A percentile compares a stretch with the other conserved stretches of the same genome.
phyloP scores from a whole-genome alignment of 345 rosid species.

The Punica granatum region DNA sequence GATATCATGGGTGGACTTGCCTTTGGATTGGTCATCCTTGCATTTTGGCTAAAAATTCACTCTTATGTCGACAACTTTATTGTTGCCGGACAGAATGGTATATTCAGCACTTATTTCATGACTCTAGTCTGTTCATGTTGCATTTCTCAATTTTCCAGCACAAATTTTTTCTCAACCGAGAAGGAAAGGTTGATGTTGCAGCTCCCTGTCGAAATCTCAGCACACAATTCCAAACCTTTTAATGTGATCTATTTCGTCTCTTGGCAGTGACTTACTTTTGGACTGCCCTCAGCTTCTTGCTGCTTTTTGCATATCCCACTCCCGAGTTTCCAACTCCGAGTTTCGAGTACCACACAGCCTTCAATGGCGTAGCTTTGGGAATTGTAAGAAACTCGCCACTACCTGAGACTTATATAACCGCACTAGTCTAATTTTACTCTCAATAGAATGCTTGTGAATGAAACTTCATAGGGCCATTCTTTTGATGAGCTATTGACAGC shows the following conservation, averaged over 20 bases:
- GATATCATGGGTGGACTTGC: conserved; percentile 74
- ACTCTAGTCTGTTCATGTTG: conserved; percentile 4
- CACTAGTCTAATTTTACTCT: background rate
- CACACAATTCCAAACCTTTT: background rate
- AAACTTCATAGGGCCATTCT: no score
- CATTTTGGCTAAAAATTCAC: conserved; percentile 58
- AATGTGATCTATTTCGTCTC: conserved; percentile 1
- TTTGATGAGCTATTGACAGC: no score
- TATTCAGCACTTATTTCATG: background rate
- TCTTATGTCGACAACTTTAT: conserved; percentile 58
- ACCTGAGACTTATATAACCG: background rate
- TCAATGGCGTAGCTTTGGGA: conserved; percentile 84
- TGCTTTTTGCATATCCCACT: conserved; percentile 95
- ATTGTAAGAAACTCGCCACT: conserved; percentile 48
- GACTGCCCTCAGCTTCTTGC: conserved; percentile 72
- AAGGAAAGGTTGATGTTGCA: background rate
- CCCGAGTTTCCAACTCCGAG: conserved; percentile 95
- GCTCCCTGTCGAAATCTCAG: background rate
- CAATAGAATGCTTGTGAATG: no score
- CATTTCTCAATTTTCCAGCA: background rate
- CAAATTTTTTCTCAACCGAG: background rate
- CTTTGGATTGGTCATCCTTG: conserved; percentile 60
- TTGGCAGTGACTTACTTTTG: conserved; percentile 82
- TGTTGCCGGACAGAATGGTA: conserved; percentile 78
- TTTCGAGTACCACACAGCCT: conserved; percentile 89